These are phyloP conservation scores for Plasmodium gonderi DNA, from an alignment of 169 alveolate genomes.

Conservation along the genomic window DNA sequence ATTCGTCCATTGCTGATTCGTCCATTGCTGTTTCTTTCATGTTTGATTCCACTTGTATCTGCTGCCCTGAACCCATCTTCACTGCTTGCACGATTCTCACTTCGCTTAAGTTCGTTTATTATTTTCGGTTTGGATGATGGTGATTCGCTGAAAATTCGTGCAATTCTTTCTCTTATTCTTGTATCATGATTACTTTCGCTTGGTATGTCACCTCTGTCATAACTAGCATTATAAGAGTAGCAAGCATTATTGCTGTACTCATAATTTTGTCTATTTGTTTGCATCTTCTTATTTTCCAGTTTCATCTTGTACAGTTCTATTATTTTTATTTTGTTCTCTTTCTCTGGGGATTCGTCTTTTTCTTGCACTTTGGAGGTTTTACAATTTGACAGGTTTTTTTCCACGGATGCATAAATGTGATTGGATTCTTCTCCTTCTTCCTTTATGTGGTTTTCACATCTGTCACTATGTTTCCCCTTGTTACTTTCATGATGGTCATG, in stretches of 20 bases:
- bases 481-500: not conserved
- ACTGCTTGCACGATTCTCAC: not conserved
- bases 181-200: not conserved
- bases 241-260: not conserved
- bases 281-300: not conserved
- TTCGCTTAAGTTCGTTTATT: constrained; percentile 29
- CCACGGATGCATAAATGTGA: not conserved
- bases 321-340: not conserved
- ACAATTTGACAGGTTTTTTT: not conserved
- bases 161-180: constrained; percentile 35
- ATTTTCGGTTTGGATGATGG: constrained; percentile 59
- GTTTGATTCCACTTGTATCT: not conserved
- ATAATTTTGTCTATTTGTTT: not conserved
- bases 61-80: not conserved
- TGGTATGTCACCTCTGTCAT: not conserved
- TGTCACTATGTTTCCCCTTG: too few relatives aligned
- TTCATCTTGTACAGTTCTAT: not conserved
- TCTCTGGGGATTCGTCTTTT: not conserved
- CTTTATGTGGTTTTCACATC: not conserved
- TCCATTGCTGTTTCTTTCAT: not conserved
- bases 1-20: not conserved
- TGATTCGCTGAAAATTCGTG: constrained; percentile 29
- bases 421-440: not conserved
- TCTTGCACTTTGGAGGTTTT: not conserved
- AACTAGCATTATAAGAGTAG: not conserved